phyloP scores from a whole-genome alignment of 2,329 filamentous ascomycete species.

The Aspergillus sp. region DNA sequence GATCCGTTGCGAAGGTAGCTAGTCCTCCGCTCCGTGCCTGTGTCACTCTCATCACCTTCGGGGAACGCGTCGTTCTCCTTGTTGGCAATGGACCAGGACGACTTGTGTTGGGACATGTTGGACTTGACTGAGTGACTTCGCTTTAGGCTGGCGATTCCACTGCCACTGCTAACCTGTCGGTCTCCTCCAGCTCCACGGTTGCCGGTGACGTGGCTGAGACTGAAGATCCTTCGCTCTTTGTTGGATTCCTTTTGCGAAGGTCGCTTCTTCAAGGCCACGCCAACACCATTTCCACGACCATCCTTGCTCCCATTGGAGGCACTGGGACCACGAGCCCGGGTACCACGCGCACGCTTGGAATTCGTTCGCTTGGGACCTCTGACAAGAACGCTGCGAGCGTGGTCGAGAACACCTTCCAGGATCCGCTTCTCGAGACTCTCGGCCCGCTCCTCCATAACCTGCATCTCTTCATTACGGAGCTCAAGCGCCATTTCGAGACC shows the following conservation, averaged over 20 bases:
- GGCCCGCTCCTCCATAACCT: conserved; percentile 81
- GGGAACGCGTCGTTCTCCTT: conserved; percentile 59
- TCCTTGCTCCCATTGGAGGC: conserved; percentile 29
- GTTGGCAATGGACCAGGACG: conserved; percentile 54
- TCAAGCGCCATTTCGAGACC: conserved; percentile 84
- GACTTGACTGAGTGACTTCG: conserved; percentile 72
- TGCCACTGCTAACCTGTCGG: conserved; percentile 28
- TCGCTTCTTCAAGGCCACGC: conserved; percentile 47
- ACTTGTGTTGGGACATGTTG: conserved; percentile 55
- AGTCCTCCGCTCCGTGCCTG: conserved; percentile 38
- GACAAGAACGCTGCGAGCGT: conserved; percentile 76
- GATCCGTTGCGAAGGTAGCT: conserved; percentile 37
- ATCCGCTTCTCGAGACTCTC: conserved; percentile 87
- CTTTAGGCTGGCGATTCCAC: conserved; percentile 55
- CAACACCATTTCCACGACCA: conserved; percentile 34
- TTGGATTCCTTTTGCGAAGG: conserved; percentile 35
- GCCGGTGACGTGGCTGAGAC: conserved; percentile 80
- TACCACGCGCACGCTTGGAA: conserved; percentile 46
- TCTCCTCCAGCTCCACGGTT: conserved; percentile 45
- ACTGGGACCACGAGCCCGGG: conserved; percentile 30
- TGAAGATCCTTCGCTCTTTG: conserved; percentile 71
- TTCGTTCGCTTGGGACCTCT: conserved; percentile 57
- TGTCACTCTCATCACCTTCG: conserved; percentile 52
- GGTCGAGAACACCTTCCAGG: conserved; percentile 90
- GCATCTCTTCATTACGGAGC: conserved; percentile 82